Base-by-base conservation (phyloP, 331 rosid genomes). In the Malus hybrid region DNA sequence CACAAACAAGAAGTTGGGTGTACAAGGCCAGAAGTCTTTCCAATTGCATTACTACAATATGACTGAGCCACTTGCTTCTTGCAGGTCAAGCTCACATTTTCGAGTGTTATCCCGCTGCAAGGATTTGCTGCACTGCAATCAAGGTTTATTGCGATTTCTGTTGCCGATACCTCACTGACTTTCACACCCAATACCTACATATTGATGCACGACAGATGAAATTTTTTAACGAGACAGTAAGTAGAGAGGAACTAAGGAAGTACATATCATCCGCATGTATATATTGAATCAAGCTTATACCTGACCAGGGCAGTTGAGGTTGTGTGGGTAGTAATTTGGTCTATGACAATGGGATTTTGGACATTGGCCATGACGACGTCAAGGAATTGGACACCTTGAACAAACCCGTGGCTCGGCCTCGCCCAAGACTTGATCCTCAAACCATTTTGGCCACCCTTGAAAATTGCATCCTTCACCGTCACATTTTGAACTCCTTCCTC, bases 401-500 rank as follows among this genome's bases (percentile, higher is more conserved):
- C 10, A 34, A 34, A 34, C 39, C 9, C 39, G 2, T 34, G 39
- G 9, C 39, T 34, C 39, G 39, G 39, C 39, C 39, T 34, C 9
- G 39, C 39, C 39, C 9, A 34, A 34, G 39, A 34, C 39, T 34
- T 34, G 9, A 88, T 86, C 30, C 88, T 34, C 7, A 75, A 71
- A 18, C 92, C 86, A 48, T 82, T 78, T 19, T 73, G 63, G 1
- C 87, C 79, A 6, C 71, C 82, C 1, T 69, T 75, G n/a, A 88
- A 84, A 46, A 67, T 68, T 0, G 78, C 52, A 9, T 75, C 52
- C 73, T 83, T 86, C 2, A 82, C 85, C 1, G 89, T 86, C 46
- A 83, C 89, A 3, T 86, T 86, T 67, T 86, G 82, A 20, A 88
- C 88, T 24, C 88, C 89, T 53, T 68, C 46, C 46, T 84, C 88